Evolutionary conservation across 2,329 filamentous ascomycete species (phyloP).

Genomic region (Botrytis fragariae): DNA sequence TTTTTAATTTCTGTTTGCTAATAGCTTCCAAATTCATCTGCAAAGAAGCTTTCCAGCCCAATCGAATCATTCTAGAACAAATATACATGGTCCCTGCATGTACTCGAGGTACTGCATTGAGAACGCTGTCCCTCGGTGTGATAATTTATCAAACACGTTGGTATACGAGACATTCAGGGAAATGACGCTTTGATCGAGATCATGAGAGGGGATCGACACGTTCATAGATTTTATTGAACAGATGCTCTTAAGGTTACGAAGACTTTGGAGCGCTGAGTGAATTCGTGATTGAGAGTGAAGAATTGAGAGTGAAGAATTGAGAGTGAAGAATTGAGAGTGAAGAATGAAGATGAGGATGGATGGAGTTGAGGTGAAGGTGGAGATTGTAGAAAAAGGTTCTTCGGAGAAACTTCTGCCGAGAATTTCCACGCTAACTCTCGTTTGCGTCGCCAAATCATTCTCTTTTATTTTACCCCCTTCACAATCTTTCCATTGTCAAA

Average conservation of each 20-base stretch:
- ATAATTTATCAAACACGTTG: neutral
- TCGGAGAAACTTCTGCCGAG: neutral
- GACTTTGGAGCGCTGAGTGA: neutral
- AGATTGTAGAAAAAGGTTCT: neutral
- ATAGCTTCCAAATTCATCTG: conserved; percentile 5
- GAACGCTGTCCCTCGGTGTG: neutral
- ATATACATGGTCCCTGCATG: neutral
- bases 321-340: too few relatives aligned
- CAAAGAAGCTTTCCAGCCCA: conserved; percentile 14
- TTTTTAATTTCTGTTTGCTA: neutral
- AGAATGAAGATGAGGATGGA: neutral
- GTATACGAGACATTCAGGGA: neutral
- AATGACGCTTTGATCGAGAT: neutral
- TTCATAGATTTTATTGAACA: neutral
- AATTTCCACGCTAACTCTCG: neutral
- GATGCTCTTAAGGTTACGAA: neutral
- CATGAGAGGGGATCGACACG: neutral
- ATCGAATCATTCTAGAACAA: conserved; percentile 9
- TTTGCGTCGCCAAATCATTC: conserved; percentile 6
- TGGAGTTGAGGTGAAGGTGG: neutral
- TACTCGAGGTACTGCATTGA: neutral
- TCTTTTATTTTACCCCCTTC: neutral
- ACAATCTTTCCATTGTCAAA: neutral
- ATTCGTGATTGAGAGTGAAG: neutral
- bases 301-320: too few relatives aligned